phyloP scores from a whole-genome alignment of 208 protist genomes.

The Crithidia sp. region DNA sequence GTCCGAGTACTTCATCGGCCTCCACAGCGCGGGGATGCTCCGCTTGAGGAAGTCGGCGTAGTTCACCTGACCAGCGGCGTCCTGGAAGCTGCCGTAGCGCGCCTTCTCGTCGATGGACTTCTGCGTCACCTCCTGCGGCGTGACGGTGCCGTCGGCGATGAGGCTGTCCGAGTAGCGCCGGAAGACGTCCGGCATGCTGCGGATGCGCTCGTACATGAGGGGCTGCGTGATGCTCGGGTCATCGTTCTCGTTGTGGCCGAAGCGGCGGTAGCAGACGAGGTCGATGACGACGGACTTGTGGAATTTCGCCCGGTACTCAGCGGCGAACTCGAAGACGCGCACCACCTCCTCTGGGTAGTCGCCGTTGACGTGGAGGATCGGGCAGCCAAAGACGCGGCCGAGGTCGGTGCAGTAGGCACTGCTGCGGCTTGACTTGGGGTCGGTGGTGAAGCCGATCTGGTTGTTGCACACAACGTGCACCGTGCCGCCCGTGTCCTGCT shows the following conservation, averaged over 20 bases:
- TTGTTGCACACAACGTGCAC: conserved; percentile 99
- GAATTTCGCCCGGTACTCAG: conserved; percentile 94
- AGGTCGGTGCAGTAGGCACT: conserved; percentile 98
- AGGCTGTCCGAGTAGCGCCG: conserved; percentile 82
- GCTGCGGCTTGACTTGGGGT: conserved; percentile 95
- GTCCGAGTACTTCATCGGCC: conserved; percentile 82
- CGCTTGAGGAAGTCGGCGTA: conserved; percentile 87
- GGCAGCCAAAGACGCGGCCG: conserved; percentile 94
- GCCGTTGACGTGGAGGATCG: conserved; percentile 98
- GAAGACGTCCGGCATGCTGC: conserved; percentile 85
- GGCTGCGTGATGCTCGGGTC: conserved; percentile 98
- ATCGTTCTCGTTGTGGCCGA: conserved; percentile 98
- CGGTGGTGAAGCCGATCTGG: conserved; percentile 99
- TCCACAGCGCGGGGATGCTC: conserved; percentile 73
- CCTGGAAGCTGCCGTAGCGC: conserved; percentile 80
- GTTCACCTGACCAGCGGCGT: conserved; percentile 62
- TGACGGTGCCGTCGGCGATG: conserved; percentile 81
- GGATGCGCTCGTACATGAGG: conserved; percentile 95
- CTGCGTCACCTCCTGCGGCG: conserved; percentile 59
- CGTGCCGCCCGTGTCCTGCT: conserved; percentile 96
- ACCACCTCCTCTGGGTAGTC: conserved; percentile 96
- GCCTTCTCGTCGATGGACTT: conserved; percentile 81
- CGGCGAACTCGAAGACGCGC: conserved; percentile 91
- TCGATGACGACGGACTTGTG: conserved; percentile 96
- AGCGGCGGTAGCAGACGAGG: conserved; percentile 96